phyloP scores from a whole-genome alignment of 108 stramenopile genomes.

The Fistulifera pelliculosa region DNA sequence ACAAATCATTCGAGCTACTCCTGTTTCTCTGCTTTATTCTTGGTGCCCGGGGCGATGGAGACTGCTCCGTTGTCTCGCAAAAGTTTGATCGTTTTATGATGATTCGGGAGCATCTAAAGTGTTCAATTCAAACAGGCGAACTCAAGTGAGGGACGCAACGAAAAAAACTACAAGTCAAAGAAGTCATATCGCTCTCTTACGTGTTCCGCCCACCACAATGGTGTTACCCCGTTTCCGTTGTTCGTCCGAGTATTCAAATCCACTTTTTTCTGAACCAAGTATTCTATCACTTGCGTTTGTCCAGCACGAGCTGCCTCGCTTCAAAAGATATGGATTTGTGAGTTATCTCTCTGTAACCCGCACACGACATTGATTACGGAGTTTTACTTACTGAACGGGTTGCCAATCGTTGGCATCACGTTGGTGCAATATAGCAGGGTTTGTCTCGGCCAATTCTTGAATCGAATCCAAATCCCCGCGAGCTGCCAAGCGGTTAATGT shows the following conservation, averaged over 20 bases:
- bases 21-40: no score
- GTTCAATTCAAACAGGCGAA: slow-evolving; percentile 22
- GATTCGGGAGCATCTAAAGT: slow-evolving; percentile 13
- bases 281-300: slow-evolving; percentile 58
- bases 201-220: slow-evolving; percentile 56
- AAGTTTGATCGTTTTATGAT: slow-evolving; percentile 22
- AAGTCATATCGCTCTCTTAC: no score
- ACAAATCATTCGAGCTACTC: no score
- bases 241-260: slow-evolving; percentile 55
- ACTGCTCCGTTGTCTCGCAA: slow-evolving; percentile 31
- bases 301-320: slow-evolving; percentile 72
- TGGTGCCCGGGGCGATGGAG: slow-evolving; percentile 18
- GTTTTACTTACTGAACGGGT: no score
- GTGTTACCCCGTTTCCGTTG: slow-evolving; percentile 39
- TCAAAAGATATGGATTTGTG: no score
- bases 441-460: slow-evolving; percentile 27
- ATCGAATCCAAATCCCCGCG: slow-evolving; percentile 39
- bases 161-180: no score
- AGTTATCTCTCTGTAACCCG: no score
- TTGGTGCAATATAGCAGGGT: slow-evolving; percentile 37
- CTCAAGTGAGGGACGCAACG: no score
- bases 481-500: slow-evolving; percentile 44
- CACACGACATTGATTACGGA: no score
- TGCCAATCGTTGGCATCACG: slow-evolving; percentile 82
- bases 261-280: slow-evolving; percentile 58